phyloP scores from a whole-genome alignment of 2,329 filamentous ascomycete genomes.

The Dactylellina haptotyla region DNA sequence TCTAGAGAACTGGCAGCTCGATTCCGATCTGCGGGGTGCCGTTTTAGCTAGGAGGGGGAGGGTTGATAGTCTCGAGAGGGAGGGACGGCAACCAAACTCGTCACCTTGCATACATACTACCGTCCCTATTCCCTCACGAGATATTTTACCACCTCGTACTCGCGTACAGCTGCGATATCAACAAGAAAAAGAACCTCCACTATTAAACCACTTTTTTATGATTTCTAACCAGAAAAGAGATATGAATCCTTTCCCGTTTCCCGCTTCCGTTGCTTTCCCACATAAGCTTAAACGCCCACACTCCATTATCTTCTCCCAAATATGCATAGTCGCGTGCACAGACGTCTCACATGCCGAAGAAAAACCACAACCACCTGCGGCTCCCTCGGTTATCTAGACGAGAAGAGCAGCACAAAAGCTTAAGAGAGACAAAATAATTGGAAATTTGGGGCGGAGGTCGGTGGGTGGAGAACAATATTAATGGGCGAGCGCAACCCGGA shows the following conservation, averaged over 20 bases:
- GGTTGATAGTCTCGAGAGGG: background rate
- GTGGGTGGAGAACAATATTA: too few relatives aligned
- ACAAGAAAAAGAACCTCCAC: too few relatives aligned
- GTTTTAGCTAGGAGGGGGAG: background rate
- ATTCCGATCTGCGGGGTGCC: background rate
- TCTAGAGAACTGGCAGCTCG: background rate
- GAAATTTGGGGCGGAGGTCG: too few relatives aligned
- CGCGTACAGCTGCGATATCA: constrained; percentile 33
- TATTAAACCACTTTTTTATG: constrained; percentile 22
- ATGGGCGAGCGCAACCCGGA: background rate
- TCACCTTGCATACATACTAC: constrained; percentile 7
- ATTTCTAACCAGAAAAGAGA: too few relatives aligned
- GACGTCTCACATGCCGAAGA: constrained; percentile 48
- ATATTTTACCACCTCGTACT: constrained; percentile 30
- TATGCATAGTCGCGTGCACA: constrained; percentile 29
- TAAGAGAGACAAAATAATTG: background rate
- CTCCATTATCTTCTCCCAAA: background rate
- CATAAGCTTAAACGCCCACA: constrained; percentile 18
- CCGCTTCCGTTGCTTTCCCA: constrained; percentile 30
- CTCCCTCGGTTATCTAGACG: constrained; percentile 49
- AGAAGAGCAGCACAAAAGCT: background rate
- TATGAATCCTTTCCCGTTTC: constrained; percentile 6
- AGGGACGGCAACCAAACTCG: too few relatives aligned
- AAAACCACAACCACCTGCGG: constrained; percentile 25
- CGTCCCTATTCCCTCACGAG: constrained; percentile 27